Percentiles rank a stretch among this genome's conserved stretches.
Evolutionary conservation across 106 monocot genomes (phyloP).

Genomic region (Narthecium ossifragum): DNA sequence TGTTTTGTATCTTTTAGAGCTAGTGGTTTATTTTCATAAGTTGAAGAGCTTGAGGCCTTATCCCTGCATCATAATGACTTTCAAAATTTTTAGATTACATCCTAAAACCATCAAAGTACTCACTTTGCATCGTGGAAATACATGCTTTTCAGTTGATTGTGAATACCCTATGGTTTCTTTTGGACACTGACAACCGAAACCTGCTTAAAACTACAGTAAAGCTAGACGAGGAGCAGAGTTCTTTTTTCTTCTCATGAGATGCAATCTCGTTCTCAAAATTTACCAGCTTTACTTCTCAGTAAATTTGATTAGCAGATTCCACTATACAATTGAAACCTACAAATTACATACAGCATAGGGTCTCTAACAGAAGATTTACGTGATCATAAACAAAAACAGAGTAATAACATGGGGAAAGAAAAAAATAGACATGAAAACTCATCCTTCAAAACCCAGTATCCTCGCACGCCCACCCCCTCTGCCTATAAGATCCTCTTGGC

Average conservation of each 20-base stretch:
- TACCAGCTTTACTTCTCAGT: neutral
- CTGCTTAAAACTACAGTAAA: neutral
- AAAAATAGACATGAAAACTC: neutral
- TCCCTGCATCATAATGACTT: neutral
- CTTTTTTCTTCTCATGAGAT: too few relatives aligned
- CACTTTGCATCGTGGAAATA: neutral
- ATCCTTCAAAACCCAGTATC: neutral
- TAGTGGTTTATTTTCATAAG: neutral
- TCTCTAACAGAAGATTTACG: neutral
- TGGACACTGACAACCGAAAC: neutral
- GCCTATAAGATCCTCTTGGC: neutral
- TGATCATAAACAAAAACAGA: neutral
- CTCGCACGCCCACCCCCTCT: neutral
- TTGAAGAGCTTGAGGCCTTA: neutral
- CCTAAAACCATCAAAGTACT: too few relatives aligned
- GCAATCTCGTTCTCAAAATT: too few relatives aligned
- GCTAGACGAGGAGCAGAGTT: too few relatives aligned
- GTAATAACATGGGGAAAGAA: neutral
- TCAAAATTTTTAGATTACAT: too few relatives aligned
- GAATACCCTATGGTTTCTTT: neutral
- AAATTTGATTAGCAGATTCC: neutral
- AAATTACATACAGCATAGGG: neutral
- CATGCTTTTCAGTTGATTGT: too few relatives aligned
- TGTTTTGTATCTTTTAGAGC: neutral
- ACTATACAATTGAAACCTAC: neutral